Conservation (phyloP, 192 early-diverging fungal species). For the Powellomyces hirtus region DNA sequence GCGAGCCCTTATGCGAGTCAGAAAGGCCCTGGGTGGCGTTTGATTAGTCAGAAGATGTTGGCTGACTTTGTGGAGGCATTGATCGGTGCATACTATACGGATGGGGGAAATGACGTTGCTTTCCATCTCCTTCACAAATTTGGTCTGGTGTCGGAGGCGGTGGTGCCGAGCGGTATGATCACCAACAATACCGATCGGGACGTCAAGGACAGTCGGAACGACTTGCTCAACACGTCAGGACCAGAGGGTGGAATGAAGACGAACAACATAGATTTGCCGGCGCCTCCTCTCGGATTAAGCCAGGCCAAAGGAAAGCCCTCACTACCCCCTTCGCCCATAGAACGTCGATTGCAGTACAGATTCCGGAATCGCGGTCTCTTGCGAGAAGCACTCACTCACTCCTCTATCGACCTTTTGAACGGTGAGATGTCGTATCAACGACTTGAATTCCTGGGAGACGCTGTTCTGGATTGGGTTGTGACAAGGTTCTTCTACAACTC, state of each 20-base stretch:
- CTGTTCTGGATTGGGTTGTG: conserved; percentile 77
- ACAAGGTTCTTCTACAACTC: conserved; percentile 74
- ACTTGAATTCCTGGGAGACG: conserved; percentile 88
- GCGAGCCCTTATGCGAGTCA: conserved; percentile 10
- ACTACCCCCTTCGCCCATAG: conserved; percentile 1
- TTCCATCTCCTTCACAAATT: conserved; percentile 26
- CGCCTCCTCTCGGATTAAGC: neutral
- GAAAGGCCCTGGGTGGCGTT: conserved; percentile 26
- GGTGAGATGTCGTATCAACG: conserved; percentile 71
- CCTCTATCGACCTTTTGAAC: neutral
- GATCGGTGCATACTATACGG: conserved; percentile 67
- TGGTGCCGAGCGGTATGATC: neutral
- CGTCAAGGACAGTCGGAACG: neutral
- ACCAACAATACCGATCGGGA: neutral
- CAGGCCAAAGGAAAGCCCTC: too few species aligned
- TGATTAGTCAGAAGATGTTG: conserved; percentile 71
- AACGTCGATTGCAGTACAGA: conserved; percentile 24
- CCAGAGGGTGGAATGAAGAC: neutral
- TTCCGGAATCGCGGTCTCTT: conserved; percentile 67
- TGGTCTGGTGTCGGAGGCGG: conserved; percentile 22
- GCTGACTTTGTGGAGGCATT: conserved; percentile 87
- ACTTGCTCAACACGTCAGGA: neutral
- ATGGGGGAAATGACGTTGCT: conserved; percentile 48
- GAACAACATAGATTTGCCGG: neutral
- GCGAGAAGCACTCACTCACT: conserved; percentile 69